A percentile compares a stretch with the other conserved stretches of the same genome.
phyloP scores from a whole-genome alignment of 352 stramenopile species.

The Blastocystis sp. region DNA sequence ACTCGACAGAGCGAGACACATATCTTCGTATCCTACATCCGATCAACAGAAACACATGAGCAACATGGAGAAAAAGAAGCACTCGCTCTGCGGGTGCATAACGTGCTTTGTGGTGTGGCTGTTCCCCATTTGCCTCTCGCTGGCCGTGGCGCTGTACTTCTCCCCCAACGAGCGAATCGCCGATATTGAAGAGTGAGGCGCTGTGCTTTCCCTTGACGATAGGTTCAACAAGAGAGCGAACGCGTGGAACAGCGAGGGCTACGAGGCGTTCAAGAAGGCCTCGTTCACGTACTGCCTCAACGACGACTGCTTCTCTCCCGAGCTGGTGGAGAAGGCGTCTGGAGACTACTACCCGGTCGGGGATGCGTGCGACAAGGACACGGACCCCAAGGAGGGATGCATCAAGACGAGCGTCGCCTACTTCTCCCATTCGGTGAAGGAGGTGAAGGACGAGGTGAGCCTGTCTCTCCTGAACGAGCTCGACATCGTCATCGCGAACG shows the following conservation, averaged over 20 bases:
- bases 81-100: constrained; percentile 1
- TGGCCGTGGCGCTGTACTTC: constrained; percentile 19
- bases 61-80: neutral
- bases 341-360: neutral
- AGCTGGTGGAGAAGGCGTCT: neutral
- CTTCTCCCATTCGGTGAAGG: neutral
- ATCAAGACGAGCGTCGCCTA: neutral
- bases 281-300: neutral
- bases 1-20: neutral
- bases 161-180: neutral
- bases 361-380: neutral
- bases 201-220: neutral
- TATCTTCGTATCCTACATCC: neutral
- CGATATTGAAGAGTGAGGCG: neutral
- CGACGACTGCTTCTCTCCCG: neutral
- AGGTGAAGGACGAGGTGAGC: neutral
- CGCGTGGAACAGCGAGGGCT: neutral
- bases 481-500: neutral
- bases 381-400: neutral
- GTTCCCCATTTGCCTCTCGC: neutral
- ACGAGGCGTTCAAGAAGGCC: neutral
- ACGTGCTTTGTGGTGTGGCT: constrained; percentile 5
- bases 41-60: neutral
- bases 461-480: neutral
- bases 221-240: constrained; percentile 27